Conservation (phyloP, 164 flowering plant genomes). For the Akebia trifoliata region DNA sequence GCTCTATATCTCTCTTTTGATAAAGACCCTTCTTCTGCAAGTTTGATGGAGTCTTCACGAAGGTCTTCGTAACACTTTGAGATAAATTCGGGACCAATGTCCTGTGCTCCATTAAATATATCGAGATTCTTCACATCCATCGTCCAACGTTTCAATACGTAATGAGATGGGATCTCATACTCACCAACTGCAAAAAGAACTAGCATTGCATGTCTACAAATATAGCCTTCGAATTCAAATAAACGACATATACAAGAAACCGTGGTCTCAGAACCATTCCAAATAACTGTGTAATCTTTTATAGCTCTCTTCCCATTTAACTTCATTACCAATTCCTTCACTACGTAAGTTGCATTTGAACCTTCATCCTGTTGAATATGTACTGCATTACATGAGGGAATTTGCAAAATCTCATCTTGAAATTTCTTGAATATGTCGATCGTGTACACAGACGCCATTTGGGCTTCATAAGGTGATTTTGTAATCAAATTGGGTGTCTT, state of each 20-base stretch:
- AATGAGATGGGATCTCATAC: constrained; percentile 5
- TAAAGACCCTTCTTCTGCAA: constrained; percentile 1
- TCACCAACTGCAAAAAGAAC: constrained; percentile 26
- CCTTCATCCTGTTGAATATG: background rate
- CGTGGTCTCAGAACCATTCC: background rate
- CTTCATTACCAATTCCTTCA: constrained; percentile 7
- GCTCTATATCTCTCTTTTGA: constrained; percentile 10
- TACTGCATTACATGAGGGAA: background rate
- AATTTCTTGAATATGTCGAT: constrained; percentile 30
- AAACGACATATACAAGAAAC: constrained; percentile 11
- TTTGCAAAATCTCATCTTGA: constrained; percentile 5
- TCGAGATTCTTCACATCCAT: constrained; percentile 4
- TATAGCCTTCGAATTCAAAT: constrained; percentile 10
- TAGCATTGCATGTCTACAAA: constrained; percentile 13
- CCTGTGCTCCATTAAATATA: background rate
- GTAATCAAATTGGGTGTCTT: constrained; percentile 12
- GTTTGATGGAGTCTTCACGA: constrained; percentile 6
- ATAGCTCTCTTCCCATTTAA: constrained; percentile 6
- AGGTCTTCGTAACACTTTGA: constrained; percentile 6
- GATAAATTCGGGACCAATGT: background rate
- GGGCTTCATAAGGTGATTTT: constrained; percentile 7
- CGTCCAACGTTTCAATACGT: constrained; percentile 6
- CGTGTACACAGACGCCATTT: constrained; percentile 7
- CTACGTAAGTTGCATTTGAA: background rate
- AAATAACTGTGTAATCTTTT: constrained; percentile 4